Conservation (phyloP, 768 basidiomycete genomes). For the Lactarius deliciosus region DNA sequence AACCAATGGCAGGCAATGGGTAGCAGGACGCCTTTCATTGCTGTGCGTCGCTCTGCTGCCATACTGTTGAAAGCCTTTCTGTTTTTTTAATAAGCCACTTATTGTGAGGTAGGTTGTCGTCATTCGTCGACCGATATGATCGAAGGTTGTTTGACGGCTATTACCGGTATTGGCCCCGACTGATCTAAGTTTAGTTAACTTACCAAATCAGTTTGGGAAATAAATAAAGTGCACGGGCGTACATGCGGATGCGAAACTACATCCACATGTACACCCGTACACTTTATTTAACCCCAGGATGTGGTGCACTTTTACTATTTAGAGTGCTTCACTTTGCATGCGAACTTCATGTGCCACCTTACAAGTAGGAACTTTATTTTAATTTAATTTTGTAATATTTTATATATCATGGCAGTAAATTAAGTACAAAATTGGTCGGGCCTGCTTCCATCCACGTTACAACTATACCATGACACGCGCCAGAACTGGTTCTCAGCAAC, state of each 20-base stretch:
- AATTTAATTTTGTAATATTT: no score
- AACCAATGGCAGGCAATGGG: background rate
- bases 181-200: background rate
- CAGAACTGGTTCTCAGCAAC: background rate
- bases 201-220: background rate
- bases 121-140: background rate
- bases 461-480: background rate
- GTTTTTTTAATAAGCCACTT: background rate
- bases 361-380: constrained; percentile 5
- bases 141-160: background rate
- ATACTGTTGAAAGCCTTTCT: background rate
- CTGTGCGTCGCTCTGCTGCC: background rate
- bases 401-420: no score
- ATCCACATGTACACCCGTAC: background rate
- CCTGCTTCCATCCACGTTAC: constrained; percentile 4
- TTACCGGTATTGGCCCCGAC: background rate
- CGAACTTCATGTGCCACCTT: background rate
- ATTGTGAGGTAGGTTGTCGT: background rate
- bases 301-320: background rate
- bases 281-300: background rate
- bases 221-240: background rate
- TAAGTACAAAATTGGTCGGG: no score
- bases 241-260: constrained; percentile 4
- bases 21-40: background rate
- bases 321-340: constrained; percentile 1